Evolutionary conservation across 2,329 filamentous ascomycete species (phyloP).

Genomic region (Verticillium zaregamsianum): DNA sequence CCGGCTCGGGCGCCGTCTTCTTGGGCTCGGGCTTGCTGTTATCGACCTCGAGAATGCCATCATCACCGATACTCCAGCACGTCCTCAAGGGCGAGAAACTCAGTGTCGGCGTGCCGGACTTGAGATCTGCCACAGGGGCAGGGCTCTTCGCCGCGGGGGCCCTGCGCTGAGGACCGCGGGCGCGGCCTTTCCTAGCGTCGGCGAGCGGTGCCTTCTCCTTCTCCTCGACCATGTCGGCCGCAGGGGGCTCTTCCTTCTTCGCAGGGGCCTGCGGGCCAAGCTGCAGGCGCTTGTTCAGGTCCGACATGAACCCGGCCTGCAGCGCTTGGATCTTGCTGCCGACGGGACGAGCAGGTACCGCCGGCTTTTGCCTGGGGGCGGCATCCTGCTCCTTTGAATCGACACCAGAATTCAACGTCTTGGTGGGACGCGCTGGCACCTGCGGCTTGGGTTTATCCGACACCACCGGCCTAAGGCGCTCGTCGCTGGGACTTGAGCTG

Average conservation of each 20-base stretch:
- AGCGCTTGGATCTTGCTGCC: constrained; percentile 87
- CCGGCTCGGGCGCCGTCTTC: constrained; percentile 1
- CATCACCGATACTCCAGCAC: constrained; percentile 49
- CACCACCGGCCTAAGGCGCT: constrained; percentile 37
- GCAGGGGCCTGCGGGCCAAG: constrained; percentile 79
- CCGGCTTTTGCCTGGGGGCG: constrained; percentile 70
- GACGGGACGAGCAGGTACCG: constrained; percentile 71
- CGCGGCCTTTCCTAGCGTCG: constrained; percentile 87
- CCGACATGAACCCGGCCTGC: constrained; percentile 87
- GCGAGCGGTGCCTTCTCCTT: constrained; percentile 68
- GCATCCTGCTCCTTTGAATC: constrained; percentile 38
- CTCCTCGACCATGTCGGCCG: constrained; percentile 9
- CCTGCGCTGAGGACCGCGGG: constrained; percentile 79
- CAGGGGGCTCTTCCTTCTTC: constrained; percentile 15
- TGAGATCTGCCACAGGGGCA: constrained; percentile 25
- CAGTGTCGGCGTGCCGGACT: constrained; percentile 30
- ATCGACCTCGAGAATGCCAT: constrained; percentile 38
- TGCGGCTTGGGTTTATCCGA: constrained; percentile 55
- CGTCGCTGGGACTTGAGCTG: constrained; percentile 33
- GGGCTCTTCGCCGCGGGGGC: constrained; percentile 51
- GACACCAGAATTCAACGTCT: constrained; percentile 35
- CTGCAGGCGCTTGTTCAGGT: constrained; percentile 84
- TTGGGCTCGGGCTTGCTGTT: constrained; percentile 13
- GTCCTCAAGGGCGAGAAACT: constrained; percentile 43
- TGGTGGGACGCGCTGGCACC: constrained; percentile 60